Conservation (phyloP, 129 eudicot genomes). For the Deinandra increscens region DNA sequence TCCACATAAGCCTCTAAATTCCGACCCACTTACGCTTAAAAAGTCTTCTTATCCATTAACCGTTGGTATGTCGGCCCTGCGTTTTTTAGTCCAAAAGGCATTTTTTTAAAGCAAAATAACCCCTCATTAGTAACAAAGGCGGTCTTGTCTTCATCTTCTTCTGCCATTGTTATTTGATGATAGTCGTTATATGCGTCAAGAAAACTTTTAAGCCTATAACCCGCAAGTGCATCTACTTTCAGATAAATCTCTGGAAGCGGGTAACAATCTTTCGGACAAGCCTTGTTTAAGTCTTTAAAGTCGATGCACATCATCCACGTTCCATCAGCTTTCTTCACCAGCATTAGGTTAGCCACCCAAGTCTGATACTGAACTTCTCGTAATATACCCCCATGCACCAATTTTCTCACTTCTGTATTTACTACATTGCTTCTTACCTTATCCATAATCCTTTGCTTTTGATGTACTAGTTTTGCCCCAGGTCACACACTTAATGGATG, state of each 20-base stretch:
- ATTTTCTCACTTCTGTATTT: not conserved
- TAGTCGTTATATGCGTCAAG: not conserved
- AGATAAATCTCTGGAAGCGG: not conserved
- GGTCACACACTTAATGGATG: not conserved
- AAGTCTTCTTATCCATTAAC: too few relatives aligned
- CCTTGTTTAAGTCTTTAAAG: not conserved
- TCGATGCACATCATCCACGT: not conserved
- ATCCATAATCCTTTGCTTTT: not conserved
- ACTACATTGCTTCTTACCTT: not conserved
- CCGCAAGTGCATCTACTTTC: not conserved
- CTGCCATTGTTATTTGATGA: not conserved
- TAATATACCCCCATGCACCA: not conserved
- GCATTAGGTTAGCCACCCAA: not conserved
- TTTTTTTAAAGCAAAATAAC: too few relatives aligned
- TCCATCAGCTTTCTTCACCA: not conserved
- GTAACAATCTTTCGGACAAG: not conserved
- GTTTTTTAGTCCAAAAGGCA: too few relatives aligned
- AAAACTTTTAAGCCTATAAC: not conserved
- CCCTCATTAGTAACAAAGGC: too few relatives aligned
- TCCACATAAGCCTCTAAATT: too few relatives aligned
- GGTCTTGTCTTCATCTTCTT: too few relatives aligned
- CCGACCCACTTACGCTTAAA: too few relatives aligned
- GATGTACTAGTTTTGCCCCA: not conserved
- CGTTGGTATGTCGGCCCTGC: too few relatives aligned
- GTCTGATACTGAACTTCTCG: not conserved